Base-by-base conservation (phyloP, 2,329 filamentous ascomycete species). In the Ophiostoma quercus region DNA sequence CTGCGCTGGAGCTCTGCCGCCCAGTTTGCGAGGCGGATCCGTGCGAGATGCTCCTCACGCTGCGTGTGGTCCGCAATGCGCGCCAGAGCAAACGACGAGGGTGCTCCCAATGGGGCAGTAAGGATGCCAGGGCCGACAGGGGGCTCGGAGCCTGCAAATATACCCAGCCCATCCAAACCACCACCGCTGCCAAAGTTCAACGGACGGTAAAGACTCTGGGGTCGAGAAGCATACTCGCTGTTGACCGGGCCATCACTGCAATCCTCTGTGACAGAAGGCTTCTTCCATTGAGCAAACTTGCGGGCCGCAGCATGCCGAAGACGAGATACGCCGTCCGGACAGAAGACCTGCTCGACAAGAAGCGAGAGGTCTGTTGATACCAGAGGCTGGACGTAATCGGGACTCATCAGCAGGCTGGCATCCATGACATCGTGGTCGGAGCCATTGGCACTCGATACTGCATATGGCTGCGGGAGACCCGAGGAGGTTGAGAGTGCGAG, bases 401-500 rank as follows among this genome's bases (percentile, higher is more conserved):
- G 90, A 70, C 89, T 93, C 94, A 98, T 98, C 22, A 98, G 84
- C 0, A 96, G 83, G 75, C 92, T 97, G 22, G 94, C 94, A 77
- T 98, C 94, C 89, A 98, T 96, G 62, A 85, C 88, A 54, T 97
- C 92, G 71, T 88, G 81, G 75, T 97, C 92, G 29, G 86, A 85
- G 1, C 85, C 87, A 32, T 86, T 83, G 14, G 86, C 86, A 25
- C 91, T 95, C 1, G 94, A 97, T 25, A 97, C 84, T 0, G 92
- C 88, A 76, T 92, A 96, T 2, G 89, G 87, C 71, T 81, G 81
- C 2, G 89, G 87, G 71, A 81, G 81, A 8, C 57, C 57, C 2
- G 57, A 32, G 11, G 57, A 62, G 12, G 57, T 12, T 32, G 25
- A 8, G 11, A 62, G 57, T 32, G 57, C 12, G 14, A 62, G 57